Conservation (phyloP, 441 rosid species). For the Francoa sonchifolia region DNA sequence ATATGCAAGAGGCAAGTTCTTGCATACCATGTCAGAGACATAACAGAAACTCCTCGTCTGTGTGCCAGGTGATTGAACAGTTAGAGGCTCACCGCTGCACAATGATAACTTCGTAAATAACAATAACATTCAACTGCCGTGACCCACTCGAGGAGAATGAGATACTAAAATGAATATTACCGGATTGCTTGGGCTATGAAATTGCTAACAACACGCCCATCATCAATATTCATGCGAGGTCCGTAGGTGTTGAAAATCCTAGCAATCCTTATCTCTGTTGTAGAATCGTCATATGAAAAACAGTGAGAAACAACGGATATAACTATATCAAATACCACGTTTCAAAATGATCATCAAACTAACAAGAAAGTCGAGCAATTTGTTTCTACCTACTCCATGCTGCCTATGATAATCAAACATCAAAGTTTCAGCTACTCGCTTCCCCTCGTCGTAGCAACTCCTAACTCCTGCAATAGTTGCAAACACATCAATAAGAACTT, state of each 20-base stretch:
- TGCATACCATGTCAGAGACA: conserved; percentile 87
- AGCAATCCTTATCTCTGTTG: conserved; percentile 81
- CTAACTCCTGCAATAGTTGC: conserved; percentile 13
- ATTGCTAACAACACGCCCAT: conserved; percentile 98
- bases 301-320: not conserved
- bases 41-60: conserved; percentile 98
- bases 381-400: conserved; percentile 72
- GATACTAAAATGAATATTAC: conserved; percentile 24
- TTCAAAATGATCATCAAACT: not conserved
- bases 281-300: not conserved
- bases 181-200: conserved; percentile 91
- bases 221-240: conserved; percentile 97
- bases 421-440: conserved; percentile 92
- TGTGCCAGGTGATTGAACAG: conserved; percentile 88
- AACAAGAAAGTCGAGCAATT: not conserved
- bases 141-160: no score
- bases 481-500: not conserved
- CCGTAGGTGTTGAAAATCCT: conserved; percentile 97
- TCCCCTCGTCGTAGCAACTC: conserved; percentile 17
- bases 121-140: not conserved
- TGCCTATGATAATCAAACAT: conserved; percentile 99
- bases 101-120: not conserved
- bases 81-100: conserved; percentile 67
- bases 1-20: no score
- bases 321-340: not conserved